Evolutionary conservation across 257 asterid genomes (phyloP), one percentile per base, ranked within the genome.

Genomic region (Scutellaria barbata): DNA sequence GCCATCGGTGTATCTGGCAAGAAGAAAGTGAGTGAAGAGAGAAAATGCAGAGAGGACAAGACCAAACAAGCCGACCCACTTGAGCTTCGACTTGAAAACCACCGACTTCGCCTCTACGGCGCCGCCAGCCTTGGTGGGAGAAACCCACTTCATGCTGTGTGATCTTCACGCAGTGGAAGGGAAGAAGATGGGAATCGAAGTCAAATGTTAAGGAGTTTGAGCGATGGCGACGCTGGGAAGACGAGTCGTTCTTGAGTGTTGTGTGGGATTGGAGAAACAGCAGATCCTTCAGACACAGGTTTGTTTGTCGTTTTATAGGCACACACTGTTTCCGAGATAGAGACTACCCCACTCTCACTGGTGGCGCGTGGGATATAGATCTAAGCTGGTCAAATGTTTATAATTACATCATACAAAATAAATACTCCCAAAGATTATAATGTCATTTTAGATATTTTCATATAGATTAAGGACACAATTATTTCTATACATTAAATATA

Each of bases 1-100:
- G 53, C 93, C 91, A 63, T 85, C 84, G 1, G 93, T 86, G 77
- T 85, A 92, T 81, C 97, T 86, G 4, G 98, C 99, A 5, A 92
- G 88, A 41, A 95, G 87, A 37, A 95, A 91, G 82, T 95, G 99
- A 2, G 93, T 81, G 77, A 88, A 83, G 76, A 95, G 86, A 5
- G 99, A 95, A 37, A 92, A 70, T 43, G 88, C 87, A 5, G 99
- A 86, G 18, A 95, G 85, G 22, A 92, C 84, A 13, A 95, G 85
- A 3, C 99, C 99, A 52, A 87, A 79, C 30, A 95, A 82, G 30
- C 85, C 96, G 39, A 83, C 95, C 95, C 92, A 91, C 74, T 95
- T 95, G 74, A 92, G 79, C 83, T 78, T 92, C 22, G 96, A 89
- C 90, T 83, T 88, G 89, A 89, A 88, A 40, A 87, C 73, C 84